phyloP scores from a whole-genome alignment of 2,329 filamentous ascomycete species.

The Botrytis fabae region DNA sequence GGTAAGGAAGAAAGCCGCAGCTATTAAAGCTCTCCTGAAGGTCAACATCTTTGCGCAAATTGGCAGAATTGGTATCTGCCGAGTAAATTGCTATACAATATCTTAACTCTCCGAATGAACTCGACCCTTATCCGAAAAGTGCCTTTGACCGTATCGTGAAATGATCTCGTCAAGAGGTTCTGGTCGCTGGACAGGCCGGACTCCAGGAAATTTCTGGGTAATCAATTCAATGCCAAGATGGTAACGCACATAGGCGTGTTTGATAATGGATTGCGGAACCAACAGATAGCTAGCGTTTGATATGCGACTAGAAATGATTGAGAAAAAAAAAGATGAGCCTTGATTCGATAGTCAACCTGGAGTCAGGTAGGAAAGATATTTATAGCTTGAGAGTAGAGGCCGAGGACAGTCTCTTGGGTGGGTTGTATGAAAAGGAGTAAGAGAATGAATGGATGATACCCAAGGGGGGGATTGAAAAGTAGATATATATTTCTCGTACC shows the following conservation, averaged over 20 bases:
- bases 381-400: not conserved
- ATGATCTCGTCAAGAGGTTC: not conserved
- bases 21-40: constrained; percentile 72
- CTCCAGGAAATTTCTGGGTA: constrained; percentile 2
- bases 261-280: constrained; percentile 18
- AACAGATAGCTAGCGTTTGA: constrained; percentile 12
- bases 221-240: constrained; percentile 17
- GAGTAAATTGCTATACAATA: constrained; percentile 2
- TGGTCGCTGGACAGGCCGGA: constrained; percentile 6
- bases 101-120: not conserved
- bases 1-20: constrained; percentile 67
- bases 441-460: not conserved
- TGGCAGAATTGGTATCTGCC: constrained; percentile 25
- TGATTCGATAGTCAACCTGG: not conserved
- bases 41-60: constrained; percentile 64
- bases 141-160: not conserved
- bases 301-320: not conserved
- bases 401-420: not conserved
- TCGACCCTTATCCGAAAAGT: not conserved
- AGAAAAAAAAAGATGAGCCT: constrained; percentile 4
- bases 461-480: not conserved
- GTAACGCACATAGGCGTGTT: constrained; percentile 19
- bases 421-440: not conserved
- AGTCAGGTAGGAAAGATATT: not conserved
- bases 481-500: constrained; percentile 15